Percentiles rank a stretch among this genome's conserved stretches.
Conservation (phyloP, 2,329 filamentous ascomycete species). For the Cylindrodendrum hubeiense region DNA sequence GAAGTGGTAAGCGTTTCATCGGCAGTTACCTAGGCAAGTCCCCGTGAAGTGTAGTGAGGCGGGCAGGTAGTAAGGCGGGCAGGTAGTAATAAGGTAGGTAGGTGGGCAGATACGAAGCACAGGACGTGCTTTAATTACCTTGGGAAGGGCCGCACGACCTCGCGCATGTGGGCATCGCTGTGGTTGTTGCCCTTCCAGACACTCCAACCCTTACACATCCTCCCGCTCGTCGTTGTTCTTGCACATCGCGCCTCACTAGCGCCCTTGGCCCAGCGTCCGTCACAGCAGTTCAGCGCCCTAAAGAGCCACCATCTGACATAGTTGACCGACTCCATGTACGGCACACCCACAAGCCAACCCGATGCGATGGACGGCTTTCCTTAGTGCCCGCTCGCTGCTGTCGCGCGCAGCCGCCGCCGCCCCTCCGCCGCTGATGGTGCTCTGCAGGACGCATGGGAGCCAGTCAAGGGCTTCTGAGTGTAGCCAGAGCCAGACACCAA, state of each 20-base stretch:
- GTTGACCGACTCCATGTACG: constrained; percentile 3
- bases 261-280: constrained; percentile 1
- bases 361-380: constrained; percentile 38
- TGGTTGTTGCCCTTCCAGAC: not conserved
- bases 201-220: not conserved
- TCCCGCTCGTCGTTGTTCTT: not conserved
- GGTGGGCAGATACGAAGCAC: not conserved
- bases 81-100: not conserved
- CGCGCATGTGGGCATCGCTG: not conserved
- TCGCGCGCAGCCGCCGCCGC: constrained; percentile 25
- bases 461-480: not conserved
- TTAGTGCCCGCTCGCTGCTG: constrained; percentile 42
- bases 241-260: constrained; percentile 10
- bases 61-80: no score
- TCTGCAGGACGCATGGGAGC: constrained; percentile 10
- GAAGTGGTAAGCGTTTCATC: constrained; percentile 4
- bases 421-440: constrained; percentile 20
- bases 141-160: not conserved
- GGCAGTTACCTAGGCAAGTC: constrained; percentile 1
- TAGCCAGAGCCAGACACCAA: not conserved
- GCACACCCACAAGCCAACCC: constrained; percentile 31
- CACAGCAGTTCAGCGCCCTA: not conserved
- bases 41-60: no score
- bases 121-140: not conserved
- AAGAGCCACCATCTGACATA: constrained; percentile 1